Evolutionary conservation across 345 rosid genomes (phyloP).

Genomic region (Corchorus olitorius): DNA sequence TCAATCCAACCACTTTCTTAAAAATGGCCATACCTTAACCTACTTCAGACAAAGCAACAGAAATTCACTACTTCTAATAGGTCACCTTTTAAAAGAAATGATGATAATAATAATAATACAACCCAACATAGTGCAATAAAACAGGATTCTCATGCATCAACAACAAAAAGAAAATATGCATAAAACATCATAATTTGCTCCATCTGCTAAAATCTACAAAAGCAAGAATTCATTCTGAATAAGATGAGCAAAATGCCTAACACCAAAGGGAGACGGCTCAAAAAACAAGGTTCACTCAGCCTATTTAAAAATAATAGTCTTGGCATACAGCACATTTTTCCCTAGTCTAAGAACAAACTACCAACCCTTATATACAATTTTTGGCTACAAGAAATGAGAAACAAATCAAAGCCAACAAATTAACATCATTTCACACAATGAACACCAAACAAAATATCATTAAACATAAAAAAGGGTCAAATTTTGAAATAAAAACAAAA

Average conservation of each 20-base stretch:
- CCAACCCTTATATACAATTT: neutral
- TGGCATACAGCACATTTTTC: neutral
- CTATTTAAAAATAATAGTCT: neutral
- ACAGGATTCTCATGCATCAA: neutral
- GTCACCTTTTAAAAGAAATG: neutral
- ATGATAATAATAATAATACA: neutral
- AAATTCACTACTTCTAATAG: neutral
- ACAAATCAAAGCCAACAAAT: neutral
- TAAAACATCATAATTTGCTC: neutral
- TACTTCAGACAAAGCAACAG: neutral
- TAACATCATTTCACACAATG: constrained; percentile 6
- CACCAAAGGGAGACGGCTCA: neutral
- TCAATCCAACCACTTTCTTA: neutral
- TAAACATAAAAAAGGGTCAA: neutral
- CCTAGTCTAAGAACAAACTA: neutral
- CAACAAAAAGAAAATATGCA: neutral
- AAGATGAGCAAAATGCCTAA: neutral
- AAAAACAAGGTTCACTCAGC: neutral
- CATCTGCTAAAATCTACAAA: neutral
- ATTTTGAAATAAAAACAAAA: constrained; percentile 19
- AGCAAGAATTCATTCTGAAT: neutral
- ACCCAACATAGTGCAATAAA: neutral
- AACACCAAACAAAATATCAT: neutral
- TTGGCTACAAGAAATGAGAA: too few relatives aligned
- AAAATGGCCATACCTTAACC: neutral